Conservation (phyloP, 495 filamentous ascomycete genomes). For the Parathielavia hyrcaniae region DNA sequence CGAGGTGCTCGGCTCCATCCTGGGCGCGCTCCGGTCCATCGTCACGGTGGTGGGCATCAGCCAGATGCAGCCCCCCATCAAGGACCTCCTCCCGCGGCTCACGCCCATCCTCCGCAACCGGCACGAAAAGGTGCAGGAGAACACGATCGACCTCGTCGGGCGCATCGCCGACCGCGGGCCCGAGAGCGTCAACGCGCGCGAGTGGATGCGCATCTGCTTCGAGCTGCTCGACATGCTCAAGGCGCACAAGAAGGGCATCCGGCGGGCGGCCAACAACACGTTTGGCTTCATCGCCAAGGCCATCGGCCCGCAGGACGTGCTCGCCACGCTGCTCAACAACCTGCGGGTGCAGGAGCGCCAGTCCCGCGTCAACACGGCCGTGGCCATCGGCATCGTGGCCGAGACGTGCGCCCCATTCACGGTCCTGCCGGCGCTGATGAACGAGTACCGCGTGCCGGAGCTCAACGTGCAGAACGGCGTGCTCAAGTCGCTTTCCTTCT, state of each 20-base stretch:
- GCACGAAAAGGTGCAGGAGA: slow-evolving; percentile 99
- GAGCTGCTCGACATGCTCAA: slow-evolving; percentile 99
- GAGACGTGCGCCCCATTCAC: slow-evolving; percentile 99
- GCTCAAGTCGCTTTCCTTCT: slow-evolving; percentile 91
- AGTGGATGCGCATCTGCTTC: slow-evolving; percentile 99
- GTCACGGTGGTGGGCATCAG: slow-evolving; percentile 98
- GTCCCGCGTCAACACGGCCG: slow-evolving; percentile 94
- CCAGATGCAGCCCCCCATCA: slow-evolving; percentile 98
- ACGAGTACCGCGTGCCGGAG: slow-evolving; percentile 97
- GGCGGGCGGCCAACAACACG: slow-evolving; percentile 97
- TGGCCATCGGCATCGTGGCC: slow-evolving; percentile 98
- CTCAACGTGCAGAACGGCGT: slow-evolving; percentile 99
- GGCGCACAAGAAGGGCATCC: slow-evolving; percentile 98
- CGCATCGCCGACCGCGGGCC: slow-evolving; percentile 97
- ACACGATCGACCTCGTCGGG: slow-evolving; percentile 98
- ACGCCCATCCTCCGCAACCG: slow-evolving; percentile 96
- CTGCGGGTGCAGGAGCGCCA: slow-evolving; percentile 95
- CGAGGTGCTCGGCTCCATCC: slow-evolving; percentile 93
- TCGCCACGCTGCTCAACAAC: slow-evolving; percentile 94
- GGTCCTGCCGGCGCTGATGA: slow-evolving; percentile 98
- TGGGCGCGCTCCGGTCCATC: slow-evolving; percentile 90
- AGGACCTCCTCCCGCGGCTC: slow-evolving; percentile 88
- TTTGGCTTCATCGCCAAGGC: slow-evolving; percentile 99
- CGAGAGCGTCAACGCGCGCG: slow-evolving; percentile 89
- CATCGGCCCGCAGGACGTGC: slow-evolving; percentile 95